Evolutionary conservation across 768 basidiomycete species (phyloP).

Genomic region (Coprinellus micaceus): DNA sequence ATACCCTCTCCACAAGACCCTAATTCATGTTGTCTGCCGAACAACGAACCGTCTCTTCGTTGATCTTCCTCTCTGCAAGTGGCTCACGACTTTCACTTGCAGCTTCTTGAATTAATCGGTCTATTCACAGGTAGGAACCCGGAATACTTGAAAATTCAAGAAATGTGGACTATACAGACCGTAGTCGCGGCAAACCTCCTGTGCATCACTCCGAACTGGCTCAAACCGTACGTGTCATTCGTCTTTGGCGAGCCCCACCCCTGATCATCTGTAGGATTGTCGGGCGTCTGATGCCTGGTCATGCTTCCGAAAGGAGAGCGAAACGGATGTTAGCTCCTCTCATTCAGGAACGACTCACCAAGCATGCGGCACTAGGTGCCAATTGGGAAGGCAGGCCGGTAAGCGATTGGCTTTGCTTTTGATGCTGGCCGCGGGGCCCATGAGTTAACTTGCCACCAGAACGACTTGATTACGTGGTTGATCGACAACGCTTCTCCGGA

Average conservation of each 20-base stretch:
- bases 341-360: conserved; percentile 7
- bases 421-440: not conserved
- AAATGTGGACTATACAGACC: conserved; percentile 33
- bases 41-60: conserved; percentile 44
- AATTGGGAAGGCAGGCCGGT: conserved; percentile 12
- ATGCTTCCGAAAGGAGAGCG: not conserved
- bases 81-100: not conserved
- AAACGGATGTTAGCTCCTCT: conserved; percentile 14
- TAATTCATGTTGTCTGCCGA: conserved; percentile 32
- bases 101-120: not conserved
- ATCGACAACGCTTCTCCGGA: conserved; percentile 32
- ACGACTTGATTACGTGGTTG: conserved; percentile 46
- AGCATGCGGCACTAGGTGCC: conserved; percentile 6
- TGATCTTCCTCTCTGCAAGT: conserved; percentile 41
- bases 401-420: not conserved
- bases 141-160: conserved; percentile 33
- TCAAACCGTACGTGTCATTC: conserved; percentile 37
- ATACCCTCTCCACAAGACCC: conserved; percentile 21
- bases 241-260: too few species aligned
- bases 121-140: conserved; percentile 34
- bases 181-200: conserved; percentile 27
- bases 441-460: conserved; percentile 22
- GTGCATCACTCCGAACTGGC: conserved; percentile 32
- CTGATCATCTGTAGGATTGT: conserved; percentile 15
- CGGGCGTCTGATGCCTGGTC: conserved; percentile 9